Percentiles rank a stretch among this genome's conserved stretches.
Conservation (phyloP, 164 flowering plant species). For the Berberis vulgaris region DNA sequence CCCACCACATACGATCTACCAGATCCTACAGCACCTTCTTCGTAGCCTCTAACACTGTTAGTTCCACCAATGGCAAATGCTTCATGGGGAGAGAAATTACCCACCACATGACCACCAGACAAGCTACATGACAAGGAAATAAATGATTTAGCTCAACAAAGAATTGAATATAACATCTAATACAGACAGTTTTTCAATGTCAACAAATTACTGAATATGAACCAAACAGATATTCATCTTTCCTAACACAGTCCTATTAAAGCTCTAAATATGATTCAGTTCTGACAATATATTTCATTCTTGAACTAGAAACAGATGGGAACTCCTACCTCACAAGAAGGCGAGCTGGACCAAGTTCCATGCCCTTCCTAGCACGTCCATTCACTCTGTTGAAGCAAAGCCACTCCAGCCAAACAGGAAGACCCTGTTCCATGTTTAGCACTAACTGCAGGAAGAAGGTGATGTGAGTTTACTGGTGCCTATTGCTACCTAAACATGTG, state of each 20-base stretch:
- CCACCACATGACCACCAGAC: constrained; percentile 92
- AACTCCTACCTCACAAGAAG: constrained; percentile 52
- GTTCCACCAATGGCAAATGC: constrained; percentile 98
- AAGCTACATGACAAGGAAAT: constrained; percentile 36
- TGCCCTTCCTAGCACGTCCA: constrained; percentile 75
- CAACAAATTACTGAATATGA: too few species aligned
- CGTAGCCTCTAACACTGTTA: constrained; percentile 97
- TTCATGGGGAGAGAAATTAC: constrained; percentile 95
- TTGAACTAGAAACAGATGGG: background rate
- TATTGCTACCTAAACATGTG: background rate
- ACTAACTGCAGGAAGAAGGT: constrained; percentile 50
- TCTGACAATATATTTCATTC: too few species aligned
- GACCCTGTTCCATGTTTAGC: constrained; percentile 86
- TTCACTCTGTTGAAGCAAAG: constrained; percentile 74
- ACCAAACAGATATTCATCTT: too few species aligned
- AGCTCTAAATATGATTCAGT: too few species aligned
- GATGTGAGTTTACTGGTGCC: background rate
- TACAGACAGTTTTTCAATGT: too few species aligned
- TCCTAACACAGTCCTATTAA: too few species aligned
- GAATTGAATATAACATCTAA: background rate
- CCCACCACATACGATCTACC: constrained; percentile 94
- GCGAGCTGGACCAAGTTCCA: constrained; percentile 64
- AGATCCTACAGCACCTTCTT: constrained; percentile 97
- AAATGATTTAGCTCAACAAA: constrained; percentile 8
- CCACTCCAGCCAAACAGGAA: constrained; percentile 95